These are phyloP conservation scores for Penicillium flavigenum DNA, from an alignment of 495 filamentous ascomycete species.

Conservation along the genomic window DNA sequence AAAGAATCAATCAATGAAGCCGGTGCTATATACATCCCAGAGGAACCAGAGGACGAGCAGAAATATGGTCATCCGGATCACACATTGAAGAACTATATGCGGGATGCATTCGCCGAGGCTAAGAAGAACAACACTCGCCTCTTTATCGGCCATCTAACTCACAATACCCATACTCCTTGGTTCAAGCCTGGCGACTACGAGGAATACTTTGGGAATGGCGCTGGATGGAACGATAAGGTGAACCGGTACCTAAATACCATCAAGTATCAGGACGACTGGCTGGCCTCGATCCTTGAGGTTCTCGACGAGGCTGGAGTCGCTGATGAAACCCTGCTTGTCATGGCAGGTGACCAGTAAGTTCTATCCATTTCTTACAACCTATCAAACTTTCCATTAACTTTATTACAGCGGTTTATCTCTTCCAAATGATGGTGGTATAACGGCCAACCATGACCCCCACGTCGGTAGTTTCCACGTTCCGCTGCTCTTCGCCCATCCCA, in stretches of 20 bases:
- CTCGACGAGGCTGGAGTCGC: slow-evolving; percentile 40
- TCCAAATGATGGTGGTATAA: slow-evolving; percentile 33
- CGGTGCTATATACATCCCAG: slow-evolving; percentile 24
- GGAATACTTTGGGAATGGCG: slow-evolving; percentile 26
- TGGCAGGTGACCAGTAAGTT: slow-evolving; percentile 47
- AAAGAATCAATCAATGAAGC: slow-evolving; percentile 27
- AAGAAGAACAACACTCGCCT: slow-evolving; percentile 36
- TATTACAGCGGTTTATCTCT: slow-evolving; percentile 29
- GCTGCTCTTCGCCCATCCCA: slow-evolving; percentile 40
- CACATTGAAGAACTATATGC: slow-evolving; percentile 36
- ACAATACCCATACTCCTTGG: slow-evolving; percentile 44
- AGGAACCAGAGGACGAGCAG: slow-evolving; percentile 29
- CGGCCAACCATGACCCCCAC: slow-evolving; percentile 39
- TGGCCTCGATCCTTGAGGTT: slow-evolving; percentile 35
- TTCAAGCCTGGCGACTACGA: slow-evolving; percentile 41
- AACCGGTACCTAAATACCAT: slow-evolving; percentile 45
- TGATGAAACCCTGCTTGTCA: slow-evolving; percentile 43
- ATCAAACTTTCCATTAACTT: not conserved
- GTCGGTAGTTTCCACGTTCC: slow-evolving; percentile 43
- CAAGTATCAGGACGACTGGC: slow-evolving; percentile 40
- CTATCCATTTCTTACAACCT: too few species aligned
- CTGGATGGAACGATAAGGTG: slow-evolving; percentile 33
- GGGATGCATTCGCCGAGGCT: slow-evolving; percentile 36
- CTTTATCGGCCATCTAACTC: slow-evolving; percentile 46
- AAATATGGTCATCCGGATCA: slow-evolving; percentile 42